Evolutionary conservation across 805 yeast species (phyloP).

Genomic region (Candida pseudofarinosa): DNA sequence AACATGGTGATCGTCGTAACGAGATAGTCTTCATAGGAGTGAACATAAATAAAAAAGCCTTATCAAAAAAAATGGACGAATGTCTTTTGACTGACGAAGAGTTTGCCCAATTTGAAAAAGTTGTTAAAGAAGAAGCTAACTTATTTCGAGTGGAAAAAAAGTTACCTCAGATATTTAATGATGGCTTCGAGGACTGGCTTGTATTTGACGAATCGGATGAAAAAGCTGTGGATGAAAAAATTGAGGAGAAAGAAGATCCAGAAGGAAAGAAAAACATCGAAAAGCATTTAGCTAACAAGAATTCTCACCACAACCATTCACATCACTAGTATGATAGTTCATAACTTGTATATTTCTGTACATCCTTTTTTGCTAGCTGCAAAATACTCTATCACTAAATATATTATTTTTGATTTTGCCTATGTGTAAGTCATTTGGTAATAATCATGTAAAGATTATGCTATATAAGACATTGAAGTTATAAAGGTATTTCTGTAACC

Average conservation of each 20-base stretch:
- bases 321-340: background rate
- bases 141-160: conserved; percentile 27
- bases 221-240: background rate
- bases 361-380: too few species aligned
- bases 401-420: too few species aligned
- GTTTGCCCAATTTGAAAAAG: conserved; percentile 20
- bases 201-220: conserved; percentile 4
- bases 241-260: background rate
- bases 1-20: conserved; percentile 42
- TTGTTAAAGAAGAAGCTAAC: conserved; percentile 22
- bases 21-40: conserved; percentile 45
- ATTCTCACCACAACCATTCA: background rate
- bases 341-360: too few species aligned
- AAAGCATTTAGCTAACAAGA: background rate
- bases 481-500: too few species aligned
- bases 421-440: too few species aligned
- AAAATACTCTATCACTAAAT: too few species aligned
- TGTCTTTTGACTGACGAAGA: conserved; percentile 41
- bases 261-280: too few species aligned
- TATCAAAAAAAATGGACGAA: conserved; percentile 28
- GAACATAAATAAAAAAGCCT: conserved; percentile 21
- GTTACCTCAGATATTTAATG: conserved; percentile 26
- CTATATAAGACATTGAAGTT: too few species aligned
- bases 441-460: too few species aligned
- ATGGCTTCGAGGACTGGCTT: conserved; percentile 45